Evolutionary conservation across 108 stramenopile genomes (phyloP).

Genomic region (Conticribra guillardii): DNA sequence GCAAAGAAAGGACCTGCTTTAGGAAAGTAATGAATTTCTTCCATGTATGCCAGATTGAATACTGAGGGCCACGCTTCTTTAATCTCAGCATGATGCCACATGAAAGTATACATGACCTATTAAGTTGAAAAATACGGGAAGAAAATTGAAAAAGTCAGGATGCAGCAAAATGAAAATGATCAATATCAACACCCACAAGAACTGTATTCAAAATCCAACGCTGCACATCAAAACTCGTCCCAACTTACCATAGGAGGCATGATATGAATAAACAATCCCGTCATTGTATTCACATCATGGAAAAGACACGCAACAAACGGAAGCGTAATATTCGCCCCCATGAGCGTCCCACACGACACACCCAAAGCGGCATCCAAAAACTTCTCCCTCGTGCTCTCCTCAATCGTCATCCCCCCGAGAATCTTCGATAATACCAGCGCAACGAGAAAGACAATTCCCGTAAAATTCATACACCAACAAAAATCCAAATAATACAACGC

Average conservation of each 20-base stretch:
- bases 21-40: constrained; percentile 45
- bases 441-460: constrained; percentile 27
- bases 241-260: constrained; percentile 54
- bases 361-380: constrained; percentile 51
- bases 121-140: background rate
- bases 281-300: constrained; percentile 61
- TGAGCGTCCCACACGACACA: constrained; percentile 51
- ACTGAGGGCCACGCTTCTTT: constrained; percentile 50
- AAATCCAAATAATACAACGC: constrained; percentile 61
- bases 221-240: too few relatives aligned
- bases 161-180: background rate
- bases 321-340: constrained; percentile 52
- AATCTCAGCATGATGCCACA: constrained; percentile 52
- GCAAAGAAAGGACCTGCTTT: constrained; percentile 21
- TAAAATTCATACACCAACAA: constrained; percentile 64
- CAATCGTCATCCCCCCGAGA: constrained; percentile 1
- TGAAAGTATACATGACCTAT: constrained; percentile 50
- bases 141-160: background rate
- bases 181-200: too few relatives aligned
- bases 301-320: constrained; percentile 66
- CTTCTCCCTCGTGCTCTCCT: constrained; percentile 25
- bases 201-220: too few relatives aligned
- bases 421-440: constrained; percentile 12
- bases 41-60: constrained; percentile 49
- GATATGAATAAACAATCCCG: constrained; percentile 60